phyloP scores from a whole-genome alignment of 805 yeast species.

The Hanseniaspora opuntiae region DNA sequence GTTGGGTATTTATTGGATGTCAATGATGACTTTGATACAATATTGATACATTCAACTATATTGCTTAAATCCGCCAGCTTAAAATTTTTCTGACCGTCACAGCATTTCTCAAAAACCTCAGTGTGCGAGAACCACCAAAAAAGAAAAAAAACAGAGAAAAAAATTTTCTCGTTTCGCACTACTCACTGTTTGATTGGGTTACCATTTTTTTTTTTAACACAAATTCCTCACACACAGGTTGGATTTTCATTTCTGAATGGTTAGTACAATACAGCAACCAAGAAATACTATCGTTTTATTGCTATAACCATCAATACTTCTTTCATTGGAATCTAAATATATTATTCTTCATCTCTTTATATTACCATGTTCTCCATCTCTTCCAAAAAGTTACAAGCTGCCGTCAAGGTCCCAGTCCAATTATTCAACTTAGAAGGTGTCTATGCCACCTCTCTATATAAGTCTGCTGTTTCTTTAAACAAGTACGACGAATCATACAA shows the following conservation, averaged over 20 bases:
- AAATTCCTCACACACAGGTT: too few species aligned
- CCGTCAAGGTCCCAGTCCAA: slow-evolving; percentile 78
- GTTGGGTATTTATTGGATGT: too few species aligned
- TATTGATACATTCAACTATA: too few species aligned
- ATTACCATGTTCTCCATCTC: slow-evolving; percentile 45
- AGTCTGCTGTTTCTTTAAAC: slow-evolving; percentile 77
- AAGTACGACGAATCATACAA: slow-evolving; percentile 56
- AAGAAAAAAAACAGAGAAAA: not conserved
- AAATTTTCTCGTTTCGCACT: too few species aligned
- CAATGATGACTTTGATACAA: too few species aligned
- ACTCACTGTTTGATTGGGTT: too few species aligned
- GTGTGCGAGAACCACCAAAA: too few species aligned
- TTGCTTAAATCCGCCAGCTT: too few species aligned
- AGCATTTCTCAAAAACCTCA: too few species aligned
- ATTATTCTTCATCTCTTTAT: not conserved
- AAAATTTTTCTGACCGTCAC: too few species aligned
- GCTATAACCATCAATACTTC: not conserved
- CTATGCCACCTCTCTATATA: slow-evolving; percentile 85
- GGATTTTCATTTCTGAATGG: not conserved
- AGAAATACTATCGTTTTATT: slow-evolving; percentile 1
- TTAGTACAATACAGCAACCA: not conserved
- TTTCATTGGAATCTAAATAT: not conserved
- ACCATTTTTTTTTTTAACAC: too few species aligned
- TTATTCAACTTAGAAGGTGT: slow-evolving; percentile 93
- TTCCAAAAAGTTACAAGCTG: slow-evolving; percentile 57